Percentiles rank a stretch among this genome's conserved stretches.
Evolutionary conservation across 441 rosid genomes (phyloP).

Genomic region (Croton setiger): DNA sequence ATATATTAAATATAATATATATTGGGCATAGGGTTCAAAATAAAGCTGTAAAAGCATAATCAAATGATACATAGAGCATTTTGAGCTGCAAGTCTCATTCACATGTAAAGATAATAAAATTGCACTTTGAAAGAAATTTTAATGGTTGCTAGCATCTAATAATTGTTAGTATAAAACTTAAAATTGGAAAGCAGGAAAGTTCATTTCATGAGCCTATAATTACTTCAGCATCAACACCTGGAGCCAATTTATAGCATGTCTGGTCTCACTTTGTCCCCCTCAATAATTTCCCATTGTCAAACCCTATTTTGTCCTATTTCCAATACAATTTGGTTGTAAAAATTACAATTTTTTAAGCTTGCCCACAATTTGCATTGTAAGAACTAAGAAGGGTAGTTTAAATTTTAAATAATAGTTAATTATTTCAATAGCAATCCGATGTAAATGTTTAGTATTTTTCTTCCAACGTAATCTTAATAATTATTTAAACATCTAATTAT

Average conservation of each 20-base stretch:
- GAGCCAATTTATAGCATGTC: neutral
- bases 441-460: too few species aligned
- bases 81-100: too few species aligned
- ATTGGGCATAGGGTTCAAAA: neutral
- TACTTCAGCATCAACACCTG: slow-evolving; percentile 21
- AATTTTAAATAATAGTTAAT: too few species aligned
- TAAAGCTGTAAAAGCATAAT: neutral
- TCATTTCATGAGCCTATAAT: neutral
- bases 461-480: too few species aligned
- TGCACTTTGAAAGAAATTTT: neutral
- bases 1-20: too few species aligned
- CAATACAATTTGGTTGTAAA: too few species aligned
- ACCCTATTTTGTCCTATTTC: slow-evolving; percentile 17
- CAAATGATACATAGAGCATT: neutral
- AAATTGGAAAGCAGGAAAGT: slow-evolving; percentile 6
- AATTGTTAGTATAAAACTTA: neutral
- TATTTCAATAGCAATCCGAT: too few species aligned
- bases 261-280: too few species aligned
- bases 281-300: slow-evolving; percentile 15
- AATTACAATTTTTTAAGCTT: too few species aligned
- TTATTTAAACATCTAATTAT: too few species aligned
- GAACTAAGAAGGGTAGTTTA: too few species aligned
- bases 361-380: too few species aligned
- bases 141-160: neutral
- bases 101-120: neutral